These are phyloP conservation scores for Lactifluus subvellereus DNA, from an alignment of 768 basidiomycete genomes.

Conservation along the genomic window DNA sequence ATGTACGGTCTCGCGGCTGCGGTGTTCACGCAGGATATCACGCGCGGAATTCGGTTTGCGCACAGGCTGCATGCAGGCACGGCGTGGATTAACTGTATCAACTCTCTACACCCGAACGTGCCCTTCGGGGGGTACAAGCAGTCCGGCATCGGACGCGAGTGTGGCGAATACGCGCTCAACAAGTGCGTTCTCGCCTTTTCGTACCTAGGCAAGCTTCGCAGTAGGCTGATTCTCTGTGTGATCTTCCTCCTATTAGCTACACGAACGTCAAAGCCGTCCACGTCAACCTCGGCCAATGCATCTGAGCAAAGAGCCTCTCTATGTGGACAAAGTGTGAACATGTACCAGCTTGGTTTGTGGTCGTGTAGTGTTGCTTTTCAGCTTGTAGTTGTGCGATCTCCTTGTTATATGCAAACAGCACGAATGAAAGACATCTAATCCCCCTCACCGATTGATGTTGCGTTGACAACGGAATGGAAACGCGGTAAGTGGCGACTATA, in stretches of 20 bases:
- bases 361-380: background rate
- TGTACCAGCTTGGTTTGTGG: background rate
- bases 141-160: constrained; percentile 63
- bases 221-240: background rate
- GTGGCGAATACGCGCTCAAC: constrained; percentile 56
- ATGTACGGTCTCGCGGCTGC: constrained; percentile 82
- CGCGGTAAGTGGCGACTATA: no score
- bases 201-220: background rate
- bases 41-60: constrained; percentile 64
- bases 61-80: constrained; percentile 79
- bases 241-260: constrained; percentile 11
- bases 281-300: constrained; percentile 15
- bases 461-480: no score
- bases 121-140: constrained; percentile 75
- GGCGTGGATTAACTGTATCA: constrained; percentile 52
- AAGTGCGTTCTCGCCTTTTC: constrained; percentile 33
- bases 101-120: constrained; percentile 20
- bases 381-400: no score
- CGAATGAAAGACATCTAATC: no score
- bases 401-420: no score
- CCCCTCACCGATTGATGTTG: background rate
- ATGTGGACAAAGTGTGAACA: background rate
- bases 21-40: constrained; percentile 77
- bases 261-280: constrained; percentile 24
- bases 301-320: background rate